Base-by-base conservation (phyloP, 306 rosid species). In the Alnus rubra region DNA sequence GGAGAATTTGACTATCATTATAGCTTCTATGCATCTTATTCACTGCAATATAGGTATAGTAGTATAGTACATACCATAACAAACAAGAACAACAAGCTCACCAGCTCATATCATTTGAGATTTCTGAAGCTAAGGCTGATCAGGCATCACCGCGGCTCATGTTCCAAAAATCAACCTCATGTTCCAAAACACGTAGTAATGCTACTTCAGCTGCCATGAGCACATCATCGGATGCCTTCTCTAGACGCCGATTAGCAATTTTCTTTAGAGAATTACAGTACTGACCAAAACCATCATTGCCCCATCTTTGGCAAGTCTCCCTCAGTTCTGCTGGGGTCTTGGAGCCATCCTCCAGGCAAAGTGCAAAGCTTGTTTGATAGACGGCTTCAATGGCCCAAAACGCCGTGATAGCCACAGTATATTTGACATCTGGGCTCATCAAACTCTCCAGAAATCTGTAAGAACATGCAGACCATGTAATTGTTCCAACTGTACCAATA, bases 251-350 rank as follows among this genome's bases (percentile, higher is more conserved):
- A 70, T 89, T 56, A 8, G 81, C 92, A 37, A 94, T 88, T 28
- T 72, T 74, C 52, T 75, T 83, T 19, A 94, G 87, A 49, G 89
- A 69, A 33, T 81, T 75, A 42, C 98, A 94, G 58, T 94, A 94
- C 64, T 74, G 84, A 58, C 84, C 88, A 75, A 94, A 94, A 13
- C 83, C 94, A 18, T 89, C 89, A 73, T 71, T 90, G 44, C 97
- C 98, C 98, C 97, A 94, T 78, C 97, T 87, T 55, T 74, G 85
- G 75, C 97, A 94, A 31, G 88, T 86, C 82, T 87, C 94, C 79
- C 81, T 76, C 78, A 89, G 81, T 79, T 91, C 92, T 50, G 73
- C 71, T 64, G 97, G 95, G 53, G 88, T 80, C 69, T 83, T 82
- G 5, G 95, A 86, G 4, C 89, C 97, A 31, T 91, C 90, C 75